Percentiles rank a stretch among this genome's conserved stretches.
Conservation (phyloP, 768 basidiomycete species). For the Trametes coccinea region DNA sequence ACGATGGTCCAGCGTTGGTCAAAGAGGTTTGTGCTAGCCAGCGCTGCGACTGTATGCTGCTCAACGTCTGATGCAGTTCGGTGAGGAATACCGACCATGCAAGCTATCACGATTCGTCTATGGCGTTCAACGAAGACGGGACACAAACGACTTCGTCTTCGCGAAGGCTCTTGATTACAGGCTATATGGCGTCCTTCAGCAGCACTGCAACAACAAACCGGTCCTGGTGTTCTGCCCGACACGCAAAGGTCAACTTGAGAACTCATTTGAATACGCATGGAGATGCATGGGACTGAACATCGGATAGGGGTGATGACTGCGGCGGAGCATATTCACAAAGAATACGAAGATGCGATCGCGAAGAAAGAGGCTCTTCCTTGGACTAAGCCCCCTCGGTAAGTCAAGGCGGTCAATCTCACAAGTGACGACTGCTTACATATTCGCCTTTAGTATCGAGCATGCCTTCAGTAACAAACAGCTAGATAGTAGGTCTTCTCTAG, state of each 20-base stretch:
- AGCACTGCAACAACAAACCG: conserved; percentile 78
- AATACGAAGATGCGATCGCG: conserved; percentile 59
- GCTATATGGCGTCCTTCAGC: conserved; percentile 69
- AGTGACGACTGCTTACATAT: neutral
- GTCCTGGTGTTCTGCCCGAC: conserved; percentile 89
- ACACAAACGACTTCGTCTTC: conserved; percentile 81
- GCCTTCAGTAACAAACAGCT: conserved; percentile 70
- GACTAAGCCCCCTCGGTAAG: conserved; percentile 58
- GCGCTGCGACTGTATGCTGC: neutral
- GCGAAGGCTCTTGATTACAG: conserved; percentile 67
- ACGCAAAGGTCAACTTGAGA: conserved; percentile 60
- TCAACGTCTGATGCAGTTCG: conserved; percentile 60
- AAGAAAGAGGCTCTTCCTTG: conserved; percentile 62
- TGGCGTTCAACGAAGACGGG: conserved; percentile 60
- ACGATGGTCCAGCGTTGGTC: conserved; percentile 53
- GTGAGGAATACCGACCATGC: conserved; percentile 90
- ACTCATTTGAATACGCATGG: neutral
- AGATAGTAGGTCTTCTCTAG: conserved; percentile 42
- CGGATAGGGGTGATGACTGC: conserved; percentile 48
- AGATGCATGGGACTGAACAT: neutral
- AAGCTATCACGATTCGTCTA: conserved; percentile 72
- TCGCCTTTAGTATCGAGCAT: conserved; percentile 49
- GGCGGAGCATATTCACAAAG: conserved; percentile 75
- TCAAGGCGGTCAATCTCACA: neutral
- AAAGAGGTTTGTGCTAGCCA: conserved; percentile 55